phyloP scores from a whole-genome alignment of 441 rosid species.

The Flueggea neowawraea region DNA sequence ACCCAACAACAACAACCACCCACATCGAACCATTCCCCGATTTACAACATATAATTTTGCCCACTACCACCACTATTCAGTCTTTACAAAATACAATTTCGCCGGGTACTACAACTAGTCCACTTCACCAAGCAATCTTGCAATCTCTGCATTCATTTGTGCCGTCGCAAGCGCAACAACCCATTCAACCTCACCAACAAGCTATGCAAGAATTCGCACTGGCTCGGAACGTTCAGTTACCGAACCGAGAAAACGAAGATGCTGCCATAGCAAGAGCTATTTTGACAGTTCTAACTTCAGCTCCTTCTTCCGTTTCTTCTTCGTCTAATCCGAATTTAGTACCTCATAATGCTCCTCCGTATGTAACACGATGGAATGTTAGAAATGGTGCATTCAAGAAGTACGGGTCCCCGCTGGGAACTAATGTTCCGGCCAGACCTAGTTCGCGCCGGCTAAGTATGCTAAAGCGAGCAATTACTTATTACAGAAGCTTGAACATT shows the following conservation, averaged over 20 bases:
- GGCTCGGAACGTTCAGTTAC: constrained; percentile 32
- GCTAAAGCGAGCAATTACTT: constrained; percentile 49
- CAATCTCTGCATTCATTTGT: constrained; percentile 16
- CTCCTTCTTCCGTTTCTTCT: constrained; percentile 42
- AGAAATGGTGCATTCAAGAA: constrained; percentile 37
- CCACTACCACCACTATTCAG: background rate
- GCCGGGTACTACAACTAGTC: background rate
- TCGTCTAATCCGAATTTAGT: constrained; percentile 16
- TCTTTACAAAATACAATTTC: constrained; percentile 2
- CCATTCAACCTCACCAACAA: constrained; percentile 20
- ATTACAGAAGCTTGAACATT: constrained; percentile 30
- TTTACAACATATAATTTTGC: no score
- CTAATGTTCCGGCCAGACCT: constrained; percentile 11
- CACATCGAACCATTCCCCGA: no score
- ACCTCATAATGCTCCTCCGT: background rate
- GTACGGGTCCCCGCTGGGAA: constrained; percentile 10
- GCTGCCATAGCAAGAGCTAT: constrained; percentile 57
- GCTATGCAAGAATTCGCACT: constrained; percentile 31
- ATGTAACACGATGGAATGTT: background rate
- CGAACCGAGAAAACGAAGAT: constrained; percentile 42
- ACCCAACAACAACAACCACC: background rate
- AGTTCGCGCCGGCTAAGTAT: constrained; percentile 23
- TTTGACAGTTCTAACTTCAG: constrained; percentile 55
- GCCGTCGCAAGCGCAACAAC: background rate
- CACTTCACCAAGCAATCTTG: constrained; percentile 4